A percentile compares a stretch with the other conserved stretches of the same genome.
Evolutionary conservation across 129 eudicot species (phyloP).

Genomic region (Flaveria ramosissima): DNA sequence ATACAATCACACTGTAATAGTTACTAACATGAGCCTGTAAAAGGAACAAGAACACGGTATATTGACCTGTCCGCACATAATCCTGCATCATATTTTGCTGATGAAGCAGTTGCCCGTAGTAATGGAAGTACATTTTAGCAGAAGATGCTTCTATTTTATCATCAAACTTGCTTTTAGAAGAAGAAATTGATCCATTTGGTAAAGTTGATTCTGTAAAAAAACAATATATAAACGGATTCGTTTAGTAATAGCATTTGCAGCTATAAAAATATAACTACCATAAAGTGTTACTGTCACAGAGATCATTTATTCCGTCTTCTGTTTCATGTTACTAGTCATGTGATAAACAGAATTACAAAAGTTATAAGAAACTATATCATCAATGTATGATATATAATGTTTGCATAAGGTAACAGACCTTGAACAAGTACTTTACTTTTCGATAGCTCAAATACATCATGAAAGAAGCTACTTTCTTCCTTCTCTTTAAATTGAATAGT

Average conservation of each 20-base stretch:
- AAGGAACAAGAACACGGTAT: conserved; percentile 27
- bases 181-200: conserved; percentile 55
- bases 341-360: conserved; percentile 4
- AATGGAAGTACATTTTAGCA: conserved; percentile 96
- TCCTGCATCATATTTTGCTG: conserved; percentile 99
- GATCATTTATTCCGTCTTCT: background rate
- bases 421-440: conserved; percentile 56
- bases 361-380: background rate
- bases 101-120: conserved; percentile 89
- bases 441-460: conserved; percentile 85
- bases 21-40: conserved; percentile 11
- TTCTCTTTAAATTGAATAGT: conserved; percentile 74
- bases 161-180: conserved; percentile 80
- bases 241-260: background rate
- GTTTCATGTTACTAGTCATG: conserved; percentile 3
- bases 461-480: conserved; percentile 83
- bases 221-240: conserved; percentile 11
- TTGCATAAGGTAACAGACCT: conserved; percentile 46
- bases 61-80: conserved; percentile 95
- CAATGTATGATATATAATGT: conserved; percentile 5
- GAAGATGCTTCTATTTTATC: conserved; percentile 91
- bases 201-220: conserved; percentile 51
- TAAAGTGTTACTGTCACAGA: background rate
- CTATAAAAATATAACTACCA: background rate
- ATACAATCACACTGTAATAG: conserved; percentile 15